These are phyloP conservation scores for Suillus brevipes DNA, from an alignment of 768 basidiomycete species.

Conservation along the genomic window DNA sequence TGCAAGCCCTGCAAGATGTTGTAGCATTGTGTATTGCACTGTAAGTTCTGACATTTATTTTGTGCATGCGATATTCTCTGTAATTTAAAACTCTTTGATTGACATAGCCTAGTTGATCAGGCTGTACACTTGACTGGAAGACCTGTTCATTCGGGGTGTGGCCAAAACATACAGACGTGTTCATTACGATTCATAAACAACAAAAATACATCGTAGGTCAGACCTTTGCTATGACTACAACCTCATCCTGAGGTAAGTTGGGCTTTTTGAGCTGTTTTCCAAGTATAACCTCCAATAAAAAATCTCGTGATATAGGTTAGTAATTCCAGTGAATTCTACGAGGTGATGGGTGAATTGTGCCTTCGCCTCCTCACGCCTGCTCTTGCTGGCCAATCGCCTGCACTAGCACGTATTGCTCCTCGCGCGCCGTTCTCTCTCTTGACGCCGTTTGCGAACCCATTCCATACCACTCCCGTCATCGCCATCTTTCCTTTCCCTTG, in stretches of 20 bases:
- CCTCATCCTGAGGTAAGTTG: constrained; percentile 40
- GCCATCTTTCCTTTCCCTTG: constrained; percentile 30
- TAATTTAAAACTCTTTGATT: constrained; percentile 51
- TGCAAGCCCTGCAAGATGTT: constrained; percentile 68
- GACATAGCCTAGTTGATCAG: constrained; percentile 47
- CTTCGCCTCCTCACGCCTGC: background rate
- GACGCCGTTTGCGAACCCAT: constrained; percentile 71
- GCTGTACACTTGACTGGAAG: constrained; percentile 4
- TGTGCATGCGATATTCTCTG: constrained; percentile 47
- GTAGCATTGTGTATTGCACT: constrained; percentile 66
- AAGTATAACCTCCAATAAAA: constrained; percentile 45
- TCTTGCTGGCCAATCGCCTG: background rate
- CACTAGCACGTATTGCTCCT: constrained; percentile 5
- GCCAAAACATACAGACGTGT: constrained; percentile 9
- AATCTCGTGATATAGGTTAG: constrained; percentile 18
- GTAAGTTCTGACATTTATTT: constrained; percentile 30
- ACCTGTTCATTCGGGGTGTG: constrained; percentile 9
- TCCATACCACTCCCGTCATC: constrained; percentile 88
- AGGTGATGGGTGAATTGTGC: background rate
- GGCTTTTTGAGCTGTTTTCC: constrained; percentile 44
- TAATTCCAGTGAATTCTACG: constrained; percentile 16
- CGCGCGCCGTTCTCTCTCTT: constrained; percentile 51
- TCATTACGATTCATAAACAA: background rate
- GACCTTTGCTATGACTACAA: constrained; percentile 50
- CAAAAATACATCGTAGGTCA: background rate